These are phyloP conservation scores for Gnomoniopsis smithogilvyi DNA, from an alignment of 2,329 filamentous ascomycete species.

Conservation along the genomic window DNA sequence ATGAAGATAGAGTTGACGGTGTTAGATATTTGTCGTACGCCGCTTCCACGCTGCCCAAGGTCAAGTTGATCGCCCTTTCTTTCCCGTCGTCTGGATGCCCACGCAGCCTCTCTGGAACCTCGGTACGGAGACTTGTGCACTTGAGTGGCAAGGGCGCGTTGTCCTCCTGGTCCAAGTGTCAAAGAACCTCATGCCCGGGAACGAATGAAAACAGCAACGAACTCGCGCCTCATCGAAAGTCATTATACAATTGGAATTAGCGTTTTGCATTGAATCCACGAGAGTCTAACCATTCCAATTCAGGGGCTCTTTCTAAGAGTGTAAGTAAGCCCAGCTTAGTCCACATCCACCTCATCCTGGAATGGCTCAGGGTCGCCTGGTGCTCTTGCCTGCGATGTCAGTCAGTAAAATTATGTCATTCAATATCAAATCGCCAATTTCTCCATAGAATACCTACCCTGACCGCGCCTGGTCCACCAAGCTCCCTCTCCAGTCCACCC, in stretches of 20 bases:
- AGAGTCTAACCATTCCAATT: background rate
- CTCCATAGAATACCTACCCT: conserved; percentile 50
- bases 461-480: conserved; percentile 66
- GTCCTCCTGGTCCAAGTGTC: too few species aligned
- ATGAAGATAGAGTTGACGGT: too few species aligned
- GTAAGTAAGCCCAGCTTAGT: conserved; percentile 22
- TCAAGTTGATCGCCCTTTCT: too few species aligned
- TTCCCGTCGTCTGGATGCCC: background rate
- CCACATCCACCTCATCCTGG: conserved; percentile 25
- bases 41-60: too few species aligned
- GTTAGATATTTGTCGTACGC: too few species aligned
- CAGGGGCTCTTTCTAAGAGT: background rate
- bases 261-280: too few species aligned
- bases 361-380: conserved; percentile 53
- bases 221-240: background rate
- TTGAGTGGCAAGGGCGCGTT: too few species aligned
- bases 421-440: background rate
- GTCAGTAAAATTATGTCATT: background rate
- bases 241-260: too few species aligned
- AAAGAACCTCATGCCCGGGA: too few species aligned
- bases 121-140: too few species aligned
- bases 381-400: conserved; percentile 45
- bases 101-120: background rate
- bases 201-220: too few species aligned
- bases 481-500: conserved; percentile 68